phyloP scores from a whole-genome alignment of 768 basidiomycete genomes.

The Kockovaella imperatae region DNA sequence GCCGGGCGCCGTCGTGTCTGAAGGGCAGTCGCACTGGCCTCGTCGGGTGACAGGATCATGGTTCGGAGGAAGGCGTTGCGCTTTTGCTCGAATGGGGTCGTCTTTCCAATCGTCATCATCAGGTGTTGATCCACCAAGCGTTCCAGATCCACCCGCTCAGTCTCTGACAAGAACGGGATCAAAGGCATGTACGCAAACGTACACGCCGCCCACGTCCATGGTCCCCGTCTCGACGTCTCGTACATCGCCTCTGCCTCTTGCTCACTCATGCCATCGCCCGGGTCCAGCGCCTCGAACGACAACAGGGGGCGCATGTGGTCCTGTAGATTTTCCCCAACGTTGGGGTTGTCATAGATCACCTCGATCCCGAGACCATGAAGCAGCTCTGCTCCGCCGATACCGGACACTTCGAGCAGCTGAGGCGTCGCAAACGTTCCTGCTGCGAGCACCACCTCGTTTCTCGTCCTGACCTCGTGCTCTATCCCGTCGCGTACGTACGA shows the following conservation, averaged over 20 bases:
- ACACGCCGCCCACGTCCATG: too few species aligned
- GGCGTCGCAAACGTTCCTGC: constrained; percentile 51
- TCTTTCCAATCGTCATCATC: constrained; percentile 25
- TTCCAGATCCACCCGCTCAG: too few species aligned
- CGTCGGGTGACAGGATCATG: constrained; percentile 34
- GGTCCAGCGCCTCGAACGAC: constrained; percentile 28
- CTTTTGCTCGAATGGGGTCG: constrained; percentile 27
- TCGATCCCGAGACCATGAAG: constrained; percentile 54
- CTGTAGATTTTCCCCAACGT: constrained; percentile 64
- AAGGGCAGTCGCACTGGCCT: constrained; percentile 27
- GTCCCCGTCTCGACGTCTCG: too few species aligned
- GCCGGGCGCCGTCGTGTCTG: constrained; percentile 27
- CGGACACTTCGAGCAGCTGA: constrained; percentile 58
- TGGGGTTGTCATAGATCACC: constrained; percentile 56
- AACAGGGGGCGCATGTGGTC: constrained; percentile 53
- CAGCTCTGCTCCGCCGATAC: constrained; percentile 61
- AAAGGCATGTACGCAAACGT: too few species aligned
- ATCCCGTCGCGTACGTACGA: too few species aligned
- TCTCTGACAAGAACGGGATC: too few species aligned
- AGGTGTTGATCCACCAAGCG: constrained; percentile 16
- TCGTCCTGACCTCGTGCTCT: too few species aligned
- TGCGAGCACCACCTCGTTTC: too few species aligned
- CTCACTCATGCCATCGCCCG: constrained; percentile 28
- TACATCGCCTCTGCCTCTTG: constrained; percentile 8
- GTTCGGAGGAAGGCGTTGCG: too few species aligned